These are phyloP conservation scores for Berkeleyomyces basicola DNA, from an alignment of 2,329 filamentous ascomycete genomes.

Conservation along the genomic window DNA sequence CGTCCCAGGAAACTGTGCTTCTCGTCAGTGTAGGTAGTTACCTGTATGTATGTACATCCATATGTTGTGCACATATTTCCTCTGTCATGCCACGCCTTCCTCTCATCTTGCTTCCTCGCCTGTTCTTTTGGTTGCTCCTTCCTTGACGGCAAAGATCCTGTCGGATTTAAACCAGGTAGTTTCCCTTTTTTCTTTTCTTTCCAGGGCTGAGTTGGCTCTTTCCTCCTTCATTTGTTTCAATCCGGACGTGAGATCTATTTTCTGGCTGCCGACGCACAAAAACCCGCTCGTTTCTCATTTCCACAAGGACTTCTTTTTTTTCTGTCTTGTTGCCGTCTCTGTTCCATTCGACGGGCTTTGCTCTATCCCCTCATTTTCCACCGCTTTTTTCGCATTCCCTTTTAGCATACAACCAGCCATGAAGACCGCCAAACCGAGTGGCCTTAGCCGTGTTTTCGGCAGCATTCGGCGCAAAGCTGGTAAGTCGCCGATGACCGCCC, in stretches of 20 bases:
- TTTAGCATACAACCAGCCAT: neutral
- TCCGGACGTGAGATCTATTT: neutral
- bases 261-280: neutral
- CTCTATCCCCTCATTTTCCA: neutral
- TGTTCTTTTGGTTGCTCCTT: neutral
- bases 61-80: neutral
- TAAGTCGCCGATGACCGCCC: neutral
- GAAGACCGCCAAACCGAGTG: conserved; percentile 10
- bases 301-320: neutral
- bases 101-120: neutral
- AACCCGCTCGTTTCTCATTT: neutral
- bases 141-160: neutral
- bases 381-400: neutral
- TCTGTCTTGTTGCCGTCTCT: neutral
- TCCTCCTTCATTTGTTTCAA: neutral
- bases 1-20: neutral
- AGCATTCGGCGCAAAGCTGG: conserved; percentile 8
- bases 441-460: conserved; percentile 10
- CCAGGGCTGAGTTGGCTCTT: neutral
- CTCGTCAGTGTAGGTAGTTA: neutral
- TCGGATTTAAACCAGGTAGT: conserved; percentile 1
- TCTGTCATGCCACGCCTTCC: neutral
- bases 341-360: neutral
- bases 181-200: neutral
- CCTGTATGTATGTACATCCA: neutral